phyloP scores from a whole-genome alignment of 441 rosid species.

The Jatropha multifida region DNA sequence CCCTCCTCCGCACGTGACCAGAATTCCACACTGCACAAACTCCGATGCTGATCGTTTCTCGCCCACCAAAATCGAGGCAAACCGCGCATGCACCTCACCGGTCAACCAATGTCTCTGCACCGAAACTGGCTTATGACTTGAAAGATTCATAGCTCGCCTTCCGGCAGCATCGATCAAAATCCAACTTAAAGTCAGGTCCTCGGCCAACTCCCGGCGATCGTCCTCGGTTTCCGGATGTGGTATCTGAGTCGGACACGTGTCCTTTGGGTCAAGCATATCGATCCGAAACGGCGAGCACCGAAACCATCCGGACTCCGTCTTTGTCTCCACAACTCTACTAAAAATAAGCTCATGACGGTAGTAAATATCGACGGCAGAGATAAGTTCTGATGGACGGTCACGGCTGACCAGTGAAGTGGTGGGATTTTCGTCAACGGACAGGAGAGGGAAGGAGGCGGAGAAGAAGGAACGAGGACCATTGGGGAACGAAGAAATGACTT shows the following conservation, averaged over 20 bases:
- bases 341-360: conserved; percentile 45
- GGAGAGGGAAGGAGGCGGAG: conserved; percentile 57
- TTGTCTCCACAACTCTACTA: conserved; percentile 52
- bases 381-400: conserved; percentile 40
- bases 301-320: conserved; percentile 67
- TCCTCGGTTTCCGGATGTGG: conserved; percentile 37
- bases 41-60: conserved; percentile 34
- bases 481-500: conserved; percentile 40
- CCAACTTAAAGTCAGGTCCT: conserved; percentile 67
- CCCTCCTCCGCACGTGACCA: conserved; percentile 57
- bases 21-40: conserved; percentile 50
- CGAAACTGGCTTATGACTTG: conserved; percentile 56
- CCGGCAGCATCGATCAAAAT: conserved; percentile 55
- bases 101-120: conserved; percentile 70
- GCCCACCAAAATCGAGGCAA: conserved; percentile 37
- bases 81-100: conserved; percentile 64
- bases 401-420: conserved; percentile 2
- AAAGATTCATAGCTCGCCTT: conserved; percentile 54
- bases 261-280: conserved; percentile 64
- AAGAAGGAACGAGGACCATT: conserved; percentile 63
- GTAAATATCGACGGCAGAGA: conserved; percentile 69
- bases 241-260: conserved; percentile 52
- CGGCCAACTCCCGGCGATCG: conserved; percentile 38
- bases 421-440: neutral
- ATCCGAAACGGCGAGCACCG: conserved; percentile 64